phyloP scores from a whole-genome alignment of 192 early-diverging fungal genomes.

The Kickxella alabastrina region DNA sequence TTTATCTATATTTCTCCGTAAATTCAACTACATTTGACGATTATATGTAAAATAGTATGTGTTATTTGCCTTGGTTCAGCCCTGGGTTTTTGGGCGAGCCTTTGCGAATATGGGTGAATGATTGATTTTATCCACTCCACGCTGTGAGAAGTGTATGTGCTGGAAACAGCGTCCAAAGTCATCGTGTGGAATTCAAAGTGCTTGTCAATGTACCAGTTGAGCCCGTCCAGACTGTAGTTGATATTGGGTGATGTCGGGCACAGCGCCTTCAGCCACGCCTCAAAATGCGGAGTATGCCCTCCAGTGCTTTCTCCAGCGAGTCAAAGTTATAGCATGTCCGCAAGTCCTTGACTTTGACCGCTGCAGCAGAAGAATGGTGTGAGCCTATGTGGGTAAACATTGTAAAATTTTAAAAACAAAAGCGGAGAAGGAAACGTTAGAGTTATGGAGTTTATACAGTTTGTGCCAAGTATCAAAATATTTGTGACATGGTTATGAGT shows the following conservation, averaged over 20 bases:
- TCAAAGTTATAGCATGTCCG: constrained; percentile 27
- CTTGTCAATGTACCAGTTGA: constrained; percentile 36
- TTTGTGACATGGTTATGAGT: too few relatives aligned
- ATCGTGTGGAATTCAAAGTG: constrained; percentile 27
- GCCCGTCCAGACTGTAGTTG: constrained; percentile 41
- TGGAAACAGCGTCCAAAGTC: constrained; percentile 2
- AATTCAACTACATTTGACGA: too few relatives aligned
- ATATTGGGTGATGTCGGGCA: constrained; percentile 18
- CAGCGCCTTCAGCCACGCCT: constrained; percentile 26
- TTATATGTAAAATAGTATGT: not conserved
- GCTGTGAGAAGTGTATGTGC: constrained; percentile 10
- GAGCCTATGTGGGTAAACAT: not conserved
- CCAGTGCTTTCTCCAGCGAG: constrained; percentile 17
- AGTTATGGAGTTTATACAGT: too few relatives aligned
- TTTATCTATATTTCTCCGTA: too few relatives aligned
- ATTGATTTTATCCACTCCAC: constrained; percentile 15
- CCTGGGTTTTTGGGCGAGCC: not conserved
- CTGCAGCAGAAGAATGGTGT: constrained; percentile 35
- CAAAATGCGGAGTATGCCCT: constrained; percentile 31
- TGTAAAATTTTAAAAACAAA: not conserved
- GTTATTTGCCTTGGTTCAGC: too few relatives aligned
- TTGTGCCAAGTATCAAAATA: too few relatives aligned
- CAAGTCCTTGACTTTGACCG: constrained; percentile 2
- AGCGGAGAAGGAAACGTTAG: too few relatives aligned
- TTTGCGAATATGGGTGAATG: constrained; percentile 8